A percentile compares a stretch with the other conserved stretches of the same genome.
These are phyloP conservation scores for Prototheca cutis DNA, from an alignment of 163 green algal species.

Conservation along the genomic window DNA sequence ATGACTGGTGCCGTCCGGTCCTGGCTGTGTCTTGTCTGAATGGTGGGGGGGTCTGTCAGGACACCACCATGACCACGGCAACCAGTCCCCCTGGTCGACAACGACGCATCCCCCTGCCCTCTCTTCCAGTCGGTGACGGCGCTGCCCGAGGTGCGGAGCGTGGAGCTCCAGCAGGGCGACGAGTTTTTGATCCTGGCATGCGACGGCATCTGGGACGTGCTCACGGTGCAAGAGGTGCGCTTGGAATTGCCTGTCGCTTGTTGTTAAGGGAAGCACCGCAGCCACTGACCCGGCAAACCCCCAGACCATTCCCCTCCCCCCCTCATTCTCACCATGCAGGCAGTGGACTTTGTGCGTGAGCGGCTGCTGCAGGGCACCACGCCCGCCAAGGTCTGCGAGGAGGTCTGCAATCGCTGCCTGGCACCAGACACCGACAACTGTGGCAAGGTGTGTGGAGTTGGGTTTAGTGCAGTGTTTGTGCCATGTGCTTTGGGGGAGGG, in stretches of 20 bases:
- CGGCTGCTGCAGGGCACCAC: conserved; percentile 24
- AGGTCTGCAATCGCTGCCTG: conserved; percentile 53
- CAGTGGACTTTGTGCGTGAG: conserved; percentile 51
- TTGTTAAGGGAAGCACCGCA: too few relatives aligned
- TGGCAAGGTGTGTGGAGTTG: conserved; percentile 36
- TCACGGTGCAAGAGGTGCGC: conserved; percentile 52
- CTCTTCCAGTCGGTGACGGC: conserved; percentile 50
- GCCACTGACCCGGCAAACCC: too few relatives aligned
- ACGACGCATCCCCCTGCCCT: conserved; percentile 9
- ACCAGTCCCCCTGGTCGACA: neutral
- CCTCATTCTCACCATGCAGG: conserved; percentile 29
- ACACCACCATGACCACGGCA: too few relatives aligned
- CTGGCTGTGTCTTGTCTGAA: too few relatives aligned
- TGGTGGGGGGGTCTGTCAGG: too few relatives aligned
- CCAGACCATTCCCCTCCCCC: too few relatives aligned
- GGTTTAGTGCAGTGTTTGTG: too few relatives aligned
- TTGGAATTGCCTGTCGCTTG: too few relatives aligned
- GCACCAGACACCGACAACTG: conserved; percentile 46
- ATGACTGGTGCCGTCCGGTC: too few relatives aligned
- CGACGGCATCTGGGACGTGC: conserved; percentile 76
- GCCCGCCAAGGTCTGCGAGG: conserved; percentile 36
- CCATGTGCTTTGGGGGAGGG: too few relatives aligned
- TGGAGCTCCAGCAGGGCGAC: conserved; percentile 35
- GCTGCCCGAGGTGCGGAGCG: conserved; percentile 46
- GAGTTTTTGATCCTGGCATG: conserved; percentile 82